Evolutionary conservation across 306 rosid genomes (phyloP).

Genomic region (Ormosia emarginata): DNA sequence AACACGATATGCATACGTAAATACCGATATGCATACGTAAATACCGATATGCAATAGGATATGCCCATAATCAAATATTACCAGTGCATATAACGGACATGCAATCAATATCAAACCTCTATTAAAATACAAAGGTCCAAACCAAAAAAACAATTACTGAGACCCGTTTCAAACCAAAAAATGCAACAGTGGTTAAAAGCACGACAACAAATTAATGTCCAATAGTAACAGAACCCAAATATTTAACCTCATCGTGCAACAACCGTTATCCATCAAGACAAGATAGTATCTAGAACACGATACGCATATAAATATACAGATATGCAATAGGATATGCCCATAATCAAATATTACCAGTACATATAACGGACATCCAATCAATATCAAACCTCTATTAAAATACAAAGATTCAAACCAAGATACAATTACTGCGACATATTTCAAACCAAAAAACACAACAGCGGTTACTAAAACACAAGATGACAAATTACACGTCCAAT

Average conservation of each 20-base stretch:
- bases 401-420: background rate
- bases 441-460: background rate
- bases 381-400: background rate
- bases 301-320: background rate
- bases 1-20: too few species aligned
- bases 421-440: background rate
- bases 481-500: background rate
- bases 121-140: background rate
- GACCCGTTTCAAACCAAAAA: background rate
- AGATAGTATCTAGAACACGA: background rate
- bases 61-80: background rate
- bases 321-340: background rate
- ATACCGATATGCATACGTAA: background rate
- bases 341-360: background rate
- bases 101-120: background rate
- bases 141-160: background rate
- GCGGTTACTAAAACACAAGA: background rate
- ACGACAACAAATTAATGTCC: background rate
- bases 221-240: background rate
- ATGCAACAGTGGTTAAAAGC: background rate
- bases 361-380: background rate
- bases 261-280: background rate
- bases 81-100: background rate
- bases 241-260: background rate
- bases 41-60: background rate